phyloP scores from a whole-genome alignment of 2,329 filamentous ascomycete genomes.

The Huntiella decipiens region DNA sequence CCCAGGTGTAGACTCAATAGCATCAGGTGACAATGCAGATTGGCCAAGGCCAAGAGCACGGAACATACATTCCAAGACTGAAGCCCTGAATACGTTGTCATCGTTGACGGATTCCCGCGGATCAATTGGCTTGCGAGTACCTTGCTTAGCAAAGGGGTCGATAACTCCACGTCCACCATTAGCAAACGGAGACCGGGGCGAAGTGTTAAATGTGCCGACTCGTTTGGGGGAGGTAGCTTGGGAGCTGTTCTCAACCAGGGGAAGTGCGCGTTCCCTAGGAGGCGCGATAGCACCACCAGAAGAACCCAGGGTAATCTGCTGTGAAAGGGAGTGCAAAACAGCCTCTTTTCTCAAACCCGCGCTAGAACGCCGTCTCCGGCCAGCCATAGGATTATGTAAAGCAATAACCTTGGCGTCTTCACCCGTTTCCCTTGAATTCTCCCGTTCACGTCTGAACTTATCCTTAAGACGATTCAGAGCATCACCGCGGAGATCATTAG shows the following conservation, averaged over 20 bases:
- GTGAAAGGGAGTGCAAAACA: constrained; percentile 46
- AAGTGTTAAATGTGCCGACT: constrained; percentile 5
- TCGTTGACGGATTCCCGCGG: constrained; percentile 72
- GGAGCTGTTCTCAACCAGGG: background rate
- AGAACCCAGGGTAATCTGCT: constrained; percentile 24
- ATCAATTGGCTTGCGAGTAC: constrained; percentile 25
- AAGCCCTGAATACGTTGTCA: constrained; percentile 71
- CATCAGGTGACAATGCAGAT: constrained; percentile 43
- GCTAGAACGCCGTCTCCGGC: constrained; percentile 23
- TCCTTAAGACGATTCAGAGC: constrained; percentile 74
- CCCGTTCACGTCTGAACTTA: constrained; percentile 73
- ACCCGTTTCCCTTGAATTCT: constrained; percentile 64
- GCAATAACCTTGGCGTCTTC: constrained; percentile 74
- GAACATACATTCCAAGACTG: constrained; percentile 87
- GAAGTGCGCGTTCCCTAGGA: constrained; percentile 14
- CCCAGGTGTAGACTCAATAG: constrained; percentile 58
- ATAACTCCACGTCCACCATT: constrained; percentile 6
- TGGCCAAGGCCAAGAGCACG: constrained; percentile 73
- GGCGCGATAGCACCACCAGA: constrained; percentile 23
- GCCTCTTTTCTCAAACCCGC: constrained; percentile 64
- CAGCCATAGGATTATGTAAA: constrained; percentile 51
- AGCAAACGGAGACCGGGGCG: constrained; percentile 5
- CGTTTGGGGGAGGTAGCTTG: background rate
- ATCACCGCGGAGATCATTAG: constrained; percentile 72
- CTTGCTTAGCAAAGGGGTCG: constrained; percentile 11